Percentiles rank a stretch among this genome's conserved stretches.
These are phyloP conservation scores for Spatholobus suberectus DNA, from an alignment of 306 rosid species.

Conservation along the genomic window DNA sequence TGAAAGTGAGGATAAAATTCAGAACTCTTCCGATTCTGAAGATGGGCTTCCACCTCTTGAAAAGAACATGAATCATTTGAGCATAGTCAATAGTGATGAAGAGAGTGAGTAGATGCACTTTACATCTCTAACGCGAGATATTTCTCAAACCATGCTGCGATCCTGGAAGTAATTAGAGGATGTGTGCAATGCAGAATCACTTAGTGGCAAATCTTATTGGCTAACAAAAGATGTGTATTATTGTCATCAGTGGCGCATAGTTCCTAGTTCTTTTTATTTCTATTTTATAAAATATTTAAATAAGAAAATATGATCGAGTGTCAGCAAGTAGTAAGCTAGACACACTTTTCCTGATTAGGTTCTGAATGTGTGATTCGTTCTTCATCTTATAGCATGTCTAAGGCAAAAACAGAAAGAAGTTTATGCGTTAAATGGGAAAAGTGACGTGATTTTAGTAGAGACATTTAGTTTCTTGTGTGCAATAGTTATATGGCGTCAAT, in stretches of 20 bases:
- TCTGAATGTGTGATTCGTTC: not conserved
- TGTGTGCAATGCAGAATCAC: slow-evolving; percentile 23
- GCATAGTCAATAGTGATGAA: slow-evolving; percentile 57
- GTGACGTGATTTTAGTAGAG: not conserved
- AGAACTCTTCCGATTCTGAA: slow-evolving; percentile 60
- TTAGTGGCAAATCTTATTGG: slow-evolving; percentile 3
- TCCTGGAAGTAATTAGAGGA: slow-evolving; percentile 11
- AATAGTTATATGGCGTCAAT: not conserved
- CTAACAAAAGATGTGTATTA: not conserved
- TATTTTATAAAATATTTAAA: not conserved
- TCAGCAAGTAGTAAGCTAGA: not conserved
- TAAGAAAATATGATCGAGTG: not conserved
- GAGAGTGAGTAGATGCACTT: slow-evolving; percentile 50
- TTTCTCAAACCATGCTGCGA: slow-evolving; percentile 18
- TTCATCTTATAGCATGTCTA: not conserved
- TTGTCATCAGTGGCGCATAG: not conserved
- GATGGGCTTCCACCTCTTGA: slow-evolving; percentile 95
- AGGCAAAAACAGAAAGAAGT: not conserved
- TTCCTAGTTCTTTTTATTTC: not conserved
- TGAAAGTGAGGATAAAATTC: slow-evolving; percentile 40
- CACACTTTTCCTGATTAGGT: not conserved
- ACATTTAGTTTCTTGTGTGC: not conserved
- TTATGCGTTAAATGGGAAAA: no score
- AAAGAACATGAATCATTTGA: slow-evolving; percentile 85
- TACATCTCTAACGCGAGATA: slow-evolving; percentile 19